phyloP scores from a whole-genome alignment of 2,329 filamentous ascomycete species.

The Teratosphaeria pseudoeucalypti region DNA sequence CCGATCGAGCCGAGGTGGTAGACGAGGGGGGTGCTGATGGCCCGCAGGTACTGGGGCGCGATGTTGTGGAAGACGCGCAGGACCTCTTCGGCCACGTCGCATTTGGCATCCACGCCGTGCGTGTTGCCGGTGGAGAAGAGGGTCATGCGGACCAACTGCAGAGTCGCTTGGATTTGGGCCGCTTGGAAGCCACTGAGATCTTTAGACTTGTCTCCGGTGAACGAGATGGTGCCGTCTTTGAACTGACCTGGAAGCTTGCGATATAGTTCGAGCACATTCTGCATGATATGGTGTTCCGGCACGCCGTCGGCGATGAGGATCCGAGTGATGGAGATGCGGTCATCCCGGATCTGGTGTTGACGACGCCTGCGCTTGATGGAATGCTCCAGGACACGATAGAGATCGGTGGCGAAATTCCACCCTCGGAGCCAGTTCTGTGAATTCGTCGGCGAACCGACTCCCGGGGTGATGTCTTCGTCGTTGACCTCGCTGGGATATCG shows the following conservation, averaged over 20 bases:
- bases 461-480: conserved; percentile 34
- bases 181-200: conserved; percentile 40
- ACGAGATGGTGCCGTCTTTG: conserved; percentile 15
- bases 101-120: conserved; percentile 32
- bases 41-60: conserved; percentile 35
- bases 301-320: conserved; percentile 18
- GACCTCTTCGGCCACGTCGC: conserved; percentile 36
- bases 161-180: conserved; percentile 40
- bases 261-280: conserved; percentile 20
- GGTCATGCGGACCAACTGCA: conserved; percentile 40
- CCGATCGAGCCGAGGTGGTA: conserved; percentile 42
- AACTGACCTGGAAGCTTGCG: conserved; percentile 21
- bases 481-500: conserved; percentile 39
- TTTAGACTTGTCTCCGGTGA: conserved; percentile 25
- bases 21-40: conserved; percentile 40
- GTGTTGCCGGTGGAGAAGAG: conserved; percentile 21
- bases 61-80: conserved; percentile 35
- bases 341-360: conserved; percentile 11
- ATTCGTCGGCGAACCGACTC: conserved; percentile 11
- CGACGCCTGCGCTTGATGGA: conserved; percentile 24
- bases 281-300: conserved; percentile 20
- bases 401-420: conserved; percentile 49
- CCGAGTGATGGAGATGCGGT: conserved; percentile 14
- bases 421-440: conserved; percentile 39
- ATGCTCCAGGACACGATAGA: conserved; percentile 48